Evolutionary conservation across 371 early-diverging fungal species (phyloP), one percentile per base, ranked within the genome.

Genomic region (Rhizomucor miehei): DNA sequence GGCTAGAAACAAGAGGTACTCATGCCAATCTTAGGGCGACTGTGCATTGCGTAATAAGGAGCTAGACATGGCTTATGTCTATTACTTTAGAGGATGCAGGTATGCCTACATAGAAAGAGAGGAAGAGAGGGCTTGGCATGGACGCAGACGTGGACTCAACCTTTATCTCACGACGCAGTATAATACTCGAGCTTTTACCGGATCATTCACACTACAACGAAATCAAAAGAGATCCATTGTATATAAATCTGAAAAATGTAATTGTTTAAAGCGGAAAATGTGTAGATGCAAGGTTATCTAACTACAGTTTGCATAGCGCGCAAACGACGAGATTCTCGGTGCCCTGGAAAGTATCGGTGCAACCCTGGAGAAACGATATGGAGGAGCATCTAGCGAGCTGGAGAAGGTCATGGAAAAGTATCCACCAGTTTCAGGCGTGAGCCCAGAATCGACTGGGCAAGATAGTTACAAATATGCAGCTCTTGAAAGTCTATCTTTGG

Each of bases 101-200:
- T 79, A 70, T 63, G 67, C 63, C n/a, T n/a, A n/a, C n/a, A n/a
- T n/a, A n/a, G n/a, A 37, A 16, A 19, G 23, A 17, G 29, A 20
- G 44, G 13, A n/a, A n/a, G n/a, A n/a, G 43, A 3, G 45, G 14
- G 2, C 19, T 29, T 11, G 35, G 25, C n/a, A n/a, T n/a, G n/a
- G 1, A 6, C 0, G 16, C 3, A 29, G 12, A 34, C 17, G 16
- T 41, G 17, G 17, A 23, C 16, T 19, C 21, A 1, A 45, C 6
- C 13, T 23, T 45, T 13, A 11, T 39, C 29, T 44, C 17, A 62
- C 19, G 44, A 13, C 12, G 44, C 34, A 86, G 85, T 46, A 85
- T 88, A 35, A 60, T 83, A 47, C 44, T 78, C 3, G 84, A 84
- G 40, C 62, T 82, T 20, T 61, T 87, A 34, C 55, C 63, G 20